Evolutionary conservation across 2,329 filamentous ascomycete species (phyloP).

Genomic region (Teratosphaeriaceae sp.): DNA sequence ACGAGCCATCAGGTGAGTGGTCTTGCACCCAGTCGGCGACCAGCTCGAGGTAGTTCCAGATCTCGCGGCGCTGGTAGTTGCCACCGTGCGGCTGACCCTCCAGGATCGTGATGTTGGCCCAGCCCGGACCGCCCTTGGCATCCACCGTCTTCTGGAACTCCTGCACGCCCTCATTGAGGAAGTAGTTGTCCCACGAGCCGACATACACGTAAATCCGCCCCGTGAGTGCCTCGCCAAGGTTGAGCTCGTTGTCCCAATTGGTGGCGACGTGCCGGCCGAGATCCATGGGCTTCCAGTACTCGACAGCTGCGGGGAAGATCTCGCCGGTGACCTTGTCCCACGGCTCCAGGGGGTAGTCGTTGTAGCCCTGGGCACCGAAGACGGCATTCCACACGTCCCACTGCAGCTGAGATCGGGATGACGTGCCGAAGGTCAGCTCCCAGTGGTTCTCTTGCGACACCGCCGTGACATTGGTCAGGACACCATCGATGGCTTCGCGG

Average conservation of each 20-base stretch:
- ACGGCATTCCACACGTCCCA: conserved; percentile 36
- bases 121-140: conserved; percentile 26
- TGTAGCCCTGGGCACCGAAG: conserved; percentile 31
- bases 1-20: conserved; percentile 27
- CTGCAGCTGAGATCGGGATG: conserved; percentile 28
- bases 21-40: conserved; percentile 26
- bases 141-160: conserved; percentile 30
- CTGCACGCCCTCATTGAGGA: conserved; percentile 31
- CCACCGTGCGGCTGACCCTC: conserved; percentile 28
- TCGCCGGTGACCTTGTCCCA: conserved; percentile 36
- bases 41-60: conserved; percentile 31
- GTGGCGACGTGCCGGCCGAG: conserved; percentile 27
- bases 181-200: conserved; percentile 31
- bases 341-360: conserved; percentile 32
- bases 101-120: conserved; percentile 33
- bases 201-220: conserved; percentile 32
- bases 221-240: conserved; percentile 28
- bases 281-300: conserved; percentile 33
- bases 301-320: conserved; percentile 31
- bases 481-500: conserved; percentile 23
- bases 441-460: conserved; percentile 32
- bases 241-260: conserved; percentile 28
- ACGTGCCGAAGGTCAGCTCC: conserved; percentile 32
- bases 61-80: conserved; percentile 26
- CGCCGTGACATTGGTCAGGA: conserved; percentile 21